A percentile compares a stretch with the other conserved stretches of the same genome.
Evolutionary conservation across 768 basidiomycete genomes (phyloP).

Genomic region (Macrocybe gigantea): DNA sequence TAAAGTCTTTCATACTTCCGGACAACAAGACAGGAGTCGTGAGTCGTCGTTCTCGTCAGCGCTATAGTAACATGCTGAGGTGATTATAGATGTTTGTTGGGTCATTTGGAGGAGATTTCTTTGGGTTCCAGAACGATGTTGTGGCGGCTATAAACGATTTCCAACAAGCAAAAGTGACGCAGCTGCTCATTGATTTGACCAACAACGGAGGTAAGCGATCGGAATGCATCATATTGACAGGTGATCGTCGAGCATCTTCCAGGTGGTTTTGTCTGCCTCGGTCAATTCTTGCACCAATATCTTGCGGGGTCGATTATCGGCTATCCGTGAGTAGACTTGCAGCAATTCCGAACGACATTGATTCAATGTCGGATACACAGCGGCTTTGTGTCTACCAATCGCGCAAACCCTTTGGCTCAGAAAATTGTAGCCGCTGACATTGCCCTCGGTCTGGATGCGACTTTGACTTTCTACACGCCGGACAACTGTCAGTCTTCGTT

Average conservation of each 20-base stretch:
- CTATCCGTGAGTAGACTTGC: constrained; percentile 36
- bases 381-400: constrained; percentile 49
- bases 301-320: constrained; percentile 45
- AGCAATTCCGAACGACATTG: background rate
- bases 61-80: background rate
- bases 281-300: constrained; percentile 53
- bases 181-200: constrained; percentile 50
- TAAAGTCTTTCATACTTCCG: constrained; percentile 51
- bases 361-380: constrained; percentile 18
- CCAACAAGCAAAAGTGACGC: constrained; percentile 40
- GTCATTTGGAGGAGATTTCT: constrained; percentile 47
- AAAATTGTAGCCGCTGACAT: constrained; percentile 54
- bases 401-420: constrained; percentile 52
- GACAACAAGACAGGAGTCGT: constrained; percentile 57
- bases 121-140: constrained; percentile 46
- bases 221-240: too few species aligned
- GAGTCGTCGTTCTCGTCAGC: constrained; percentile 13
- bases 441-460: constrained; percentile 29
- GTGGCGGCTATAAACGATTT: constrained; percentile 39
- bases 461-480: constrained; percentile 37
- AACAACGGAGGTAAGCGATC: constrained; percentile 51
- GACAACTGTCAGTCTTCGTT: constrained; percentile 40
- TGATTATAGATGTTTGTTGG: constrained; percentile 50
- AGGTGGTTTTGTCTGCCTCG: constrained; percentile 62
- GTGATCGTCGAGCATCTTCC: background rate